Evolutionary conservation across 1,284 basidiomycete genomes (phyloP).

Genomic region (Inonotus hispidus): DNA sequence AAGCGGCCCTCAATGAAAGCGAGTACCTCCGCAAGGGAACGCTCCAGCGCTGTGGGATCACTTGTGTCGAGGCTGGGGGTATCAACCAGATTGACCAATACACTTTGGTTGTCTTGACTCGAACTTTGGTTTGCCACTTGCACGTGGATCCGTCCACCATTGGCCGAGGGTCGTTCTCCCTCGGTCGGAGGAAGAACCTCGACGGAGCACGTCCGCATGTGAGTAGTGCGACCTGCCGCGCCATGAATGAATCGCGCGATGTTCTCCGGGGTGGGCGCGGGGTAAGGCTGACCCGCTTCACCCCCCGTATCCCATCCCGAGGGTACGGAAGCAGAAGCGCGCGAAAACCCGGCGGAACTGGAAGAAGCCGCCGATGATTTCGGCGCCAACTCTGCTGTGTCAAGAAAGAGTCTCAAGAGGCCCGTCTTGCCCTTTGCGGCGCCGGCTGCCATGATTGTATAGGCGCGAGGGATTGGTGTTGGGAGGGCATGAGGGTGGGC

Average conservation of each 20-base stretch:
- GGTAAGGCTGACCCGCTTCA: neutral
- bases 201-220: slow-evolving; percentile 2
- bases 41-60: slow-evolving; percentile 18
- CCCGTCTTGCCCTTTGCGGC: slow-evolving; percentile 24
- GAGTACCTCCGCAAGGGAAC: slow-evolving; percentile 25
- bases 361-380: neutral
- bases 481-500: neutral
- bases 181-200: slow-evolving; percentile 9
- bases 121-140: neutral
- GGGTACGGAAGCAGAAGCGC: neutral
- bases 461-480: neutral
- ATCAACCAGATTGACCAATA: slow-evolving; percentile 21
- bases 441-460: slow-evolving; percentile 24
- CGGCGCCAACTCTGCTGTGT: slow-evolving; percentile 20
- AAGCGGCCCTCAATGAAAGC: slow-evolving; percentile 19
- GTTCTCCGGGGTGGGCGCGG: slow-evolving; percentile 1
- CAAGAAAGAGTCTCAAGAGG: slow-evolving; percentile 19
- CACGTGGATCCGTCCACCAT: neutral
- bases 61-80: slow-evolving; percentile 19
- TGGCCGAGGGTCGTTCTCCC: neutral
- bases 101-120: neutral
- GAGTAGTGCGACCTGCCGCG: slow-evolving; percentile 1
- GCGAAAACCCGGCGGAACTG: neutral
- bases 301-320: neutral
- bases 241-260: neutral